Evolutionary conservation across 2,329 filamentous ascomycete genomes (phyloP).

Genomic region (Rutstroemia sp.): DNA sequence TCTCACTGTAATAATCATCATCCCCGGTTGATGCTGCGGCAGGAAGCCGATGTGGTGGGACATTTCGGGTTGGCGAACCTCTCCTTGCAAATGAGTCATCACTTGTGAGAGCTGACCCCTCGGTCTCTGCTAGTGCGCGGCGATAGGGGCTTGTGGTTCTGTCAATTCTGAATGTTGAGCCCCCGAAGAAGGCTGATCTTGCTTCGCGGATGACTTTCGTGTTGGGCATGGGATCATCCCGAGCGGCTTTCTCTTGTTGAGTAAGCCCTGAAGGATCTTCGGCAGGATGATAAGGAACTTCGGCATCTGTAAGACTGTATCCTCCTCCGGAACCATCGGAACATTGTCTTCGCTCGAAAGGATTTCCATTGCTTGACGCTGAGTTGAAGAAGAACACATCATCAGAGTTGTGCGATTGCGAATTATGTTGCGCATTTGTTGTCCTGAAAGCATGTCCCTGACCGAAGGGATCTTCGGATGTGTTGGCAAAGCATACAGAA

Average conservation of each 20-base stretch:
- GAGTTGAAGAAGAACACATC: conserved; percentile 21
- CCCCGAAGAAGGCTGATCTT: conserved; percentile 45
- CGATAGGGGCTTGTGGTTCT: conserved; percentile 49
- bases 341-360: background rate
- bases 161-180: conserved; percentile 43
- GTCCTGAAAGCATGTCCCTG: conserved; percentile 20
- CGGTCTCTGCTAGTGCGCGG: conserved; percentile 34
- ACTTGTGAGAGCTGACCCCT: conserved; percentile 5
- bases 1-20: conserved; percentile 23
- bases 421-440: conserved; percentile 14
- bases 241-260: conserved; percentile 25
- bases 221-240: conserved; percentile 22
- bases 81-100: conserved; percentile 3
- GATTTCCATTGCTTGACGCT: background rate
- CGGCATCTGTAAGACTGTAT: background rate
- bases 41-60: background rate
- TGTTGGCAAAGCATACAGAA: conserved; percentile 9
- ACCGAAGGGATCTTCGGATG: conserved; percentile 12
- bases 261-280: conserved; percentile 12
- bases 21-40: background rate
- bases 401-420: conserved; percentile 14
- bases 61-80: conserved; percentile 6
- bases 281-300: background rate
- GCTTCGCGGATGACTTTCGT: conserved; percentile 33
- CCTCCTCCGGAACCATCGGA: background rate